Conservation (phyloP, 805 yeast genomes). For the Nematodospora valgi region DNA sequence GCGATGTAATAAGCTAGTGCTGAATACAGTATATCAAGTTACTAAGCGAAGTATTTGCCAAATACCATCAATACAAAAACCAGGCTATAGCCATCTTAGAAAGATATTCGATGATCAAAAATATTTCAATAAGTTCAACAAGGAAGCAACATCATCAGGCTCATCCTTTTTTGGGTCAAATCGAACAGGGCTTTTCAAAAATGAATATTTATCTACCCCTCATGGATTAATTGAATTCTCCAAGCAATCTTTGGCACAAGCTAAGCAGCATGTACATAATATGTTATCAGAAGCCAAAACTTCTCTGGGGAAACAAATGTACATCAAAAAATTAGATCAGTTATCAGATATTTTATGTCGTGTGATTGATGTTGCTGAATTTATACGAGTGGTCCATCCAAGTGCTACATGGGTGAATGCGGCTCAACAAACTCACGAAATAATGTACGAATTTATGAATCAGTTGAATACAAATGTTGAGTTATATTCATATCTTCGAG, state of each 20-base stretch:
- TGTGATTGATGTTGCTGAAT: conserved; percentile 91
- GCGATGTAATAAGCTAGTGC: too few species aligned
- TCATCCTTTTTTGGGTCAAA: conserved; percentile 9
- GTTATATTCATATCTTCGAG: conserved; percentile 56
- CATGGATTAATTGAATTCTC: conserved; percentile 70
- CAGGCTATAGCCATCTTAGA: conserved; percentile 34
- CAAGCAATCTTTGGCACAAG: conserved; percentile 56
- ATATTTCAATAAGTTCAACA: conserved; percentile 53
- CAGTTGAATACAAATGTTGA: conserved; percentile 79
- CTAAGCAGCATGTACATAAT: conserved; percentile 57
- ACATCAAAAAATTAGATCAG: conserved; percentile 70
- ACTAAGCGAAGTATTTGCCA: too few species aligned
- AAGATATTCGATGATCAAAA: conserved; percentile 59
- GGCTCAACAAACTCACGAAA: conserved; percentile 84
- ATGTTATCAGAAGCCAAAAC: conserved; percentile 41
- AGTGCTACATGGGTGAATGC: conserved; percentile 63
- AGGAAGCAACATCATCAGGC: conserved; percentile 10
- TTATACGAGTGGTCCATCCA: conserved; percentile 87
- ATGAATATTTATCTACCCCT: conserved; percentile 66
- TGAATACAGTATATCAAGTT: too few species aligned
- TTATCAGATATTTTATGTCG: conserved; percentile 86
- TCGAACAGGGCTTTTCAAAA: conserved; percentile 66
- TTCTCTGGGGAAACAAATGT: conserved; percentile 44
- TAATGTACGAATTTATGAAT: conserved; percentile 92
- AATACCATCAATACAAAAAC: too few species aligned